Evolutionary conservation across 2,329 filamentous ascomycete genomes (phyloP).

Genomic region (Parastagonospora nodorum): DNA sequence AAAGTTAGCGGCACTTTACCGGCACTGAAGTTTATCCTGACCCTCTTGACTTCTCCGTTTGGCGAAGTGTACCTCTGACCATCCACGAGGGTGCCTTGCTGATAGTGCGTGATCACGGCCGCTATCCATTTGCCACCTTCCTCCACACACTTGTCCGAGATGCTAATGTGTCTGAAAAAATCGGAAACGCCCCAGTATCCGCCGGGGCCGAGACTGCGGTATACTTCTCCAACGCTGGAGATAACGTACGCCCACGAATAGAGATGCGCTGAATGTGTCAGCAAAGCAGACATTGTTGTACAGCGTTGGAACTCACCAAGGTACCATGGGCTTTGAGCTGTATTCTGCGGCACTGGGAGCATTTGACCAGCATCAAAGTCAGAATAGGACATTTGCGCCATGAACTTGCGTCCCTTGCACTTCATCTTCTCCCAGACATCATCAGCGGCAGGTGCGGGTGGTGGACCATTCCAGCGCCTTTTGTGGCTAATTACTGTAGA

Average conservation of each 20-base stretch:
- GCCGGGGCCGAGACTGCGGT: background rate
- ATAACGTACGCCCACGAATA: background rate
- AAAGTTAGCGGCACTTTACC: background rate
- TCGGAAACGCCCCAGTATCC: background rate
- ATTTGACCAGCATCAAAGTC: conserved; percentile 1
- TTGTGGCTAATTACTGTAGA: background rate
- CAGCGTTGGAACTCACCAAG: background rate
- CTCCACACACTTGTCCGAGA: conserved; percentile 1
- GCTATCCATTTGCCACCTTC: conserved; percentile 1
- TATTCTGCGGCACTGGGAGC: background rate
- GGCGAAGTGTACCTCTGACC: background rate
- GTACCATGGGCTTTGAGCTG: background rate
- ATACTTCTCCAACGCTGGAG: background rate
- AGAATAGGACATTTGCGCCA: conserved; percentile 1
- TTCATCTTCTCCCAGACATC: background rate
- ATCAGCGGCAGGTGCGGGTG: background rate
- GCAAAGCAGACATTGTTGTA: background rate
- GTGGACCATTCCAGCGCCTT: background rate
- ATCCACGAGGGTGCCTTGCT: background rate
- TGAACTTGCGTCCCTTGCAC: conserved; percentile 3
- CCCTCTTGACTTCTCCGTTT: background rate
- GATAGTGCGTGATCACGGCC: background rate
- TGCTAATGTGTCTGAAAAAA: background rate
- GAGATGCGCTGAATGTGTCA: background rate
- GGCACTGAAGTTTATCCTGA: background rate